Base-by-base conservation (phyloP, 164 flowering plant genomes). In the Aristolochia contorta region DNA sequence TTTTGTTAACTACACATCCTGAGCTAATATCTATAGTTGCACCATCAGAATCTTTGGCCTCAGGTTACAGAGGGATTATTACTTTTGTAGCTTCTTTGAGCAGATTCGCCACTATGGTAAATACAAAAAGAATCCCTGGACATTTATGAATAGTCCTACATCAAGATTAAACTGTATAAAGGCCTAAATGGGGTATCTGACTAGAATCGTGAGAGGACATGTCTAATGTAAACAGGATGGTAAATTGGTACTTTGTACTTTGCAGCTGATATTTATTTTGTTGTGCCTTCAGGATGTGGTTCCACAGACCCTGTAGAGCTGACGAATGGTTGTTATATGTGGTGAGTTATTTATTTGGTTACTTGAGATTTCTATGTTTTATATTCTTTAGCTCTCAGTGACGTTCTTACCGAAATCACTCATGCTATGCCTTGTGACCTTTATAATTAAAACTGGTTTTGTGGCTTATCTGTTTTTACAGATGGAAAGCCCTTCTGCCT, bases 281-380 rank as follows among this genome's bases (percentile, higher is more conserved):
- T 27, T 37, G 56, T 20, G 51, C 53, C 41, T 65, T 9, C 82
- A 93, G 99, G 82, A 82, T 93, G 87, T 90, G 99, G 97, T 93
- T 93, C 66, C 99, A 93, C 67, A 74, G 87, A 70, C 67, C 86
- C 55, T 49, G 86, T 6, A 85, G 79, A 78, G 97, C 99, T 66
- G 96, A 93, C 70, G 97, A 93, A 33, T 93, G 99, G 99, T 19
- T 90, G 56, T 69, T 93, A 56, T 90, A 63, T 71, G 91, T 74
- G 76, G 99, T 78, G 72, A 79, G 83, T 74, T 6, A 48, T 59
- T 24, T 14, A 8, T n/a, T 30, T 32, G 12, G 19, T 30, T 49
- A 52, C 19, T 21, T 58, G 10, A n/a, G 37, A 58, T 24, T 59
- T 37, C 16, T 60, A 21, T 27, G 47, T 60, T 15, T 16, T n/a